Percentiles rank a stretch among this genome's conserved stretches.
Evolutionary conservation across 1,284 basidiomycete species (phyloP).

Genomic region (Marasmius sp.): DNA sequence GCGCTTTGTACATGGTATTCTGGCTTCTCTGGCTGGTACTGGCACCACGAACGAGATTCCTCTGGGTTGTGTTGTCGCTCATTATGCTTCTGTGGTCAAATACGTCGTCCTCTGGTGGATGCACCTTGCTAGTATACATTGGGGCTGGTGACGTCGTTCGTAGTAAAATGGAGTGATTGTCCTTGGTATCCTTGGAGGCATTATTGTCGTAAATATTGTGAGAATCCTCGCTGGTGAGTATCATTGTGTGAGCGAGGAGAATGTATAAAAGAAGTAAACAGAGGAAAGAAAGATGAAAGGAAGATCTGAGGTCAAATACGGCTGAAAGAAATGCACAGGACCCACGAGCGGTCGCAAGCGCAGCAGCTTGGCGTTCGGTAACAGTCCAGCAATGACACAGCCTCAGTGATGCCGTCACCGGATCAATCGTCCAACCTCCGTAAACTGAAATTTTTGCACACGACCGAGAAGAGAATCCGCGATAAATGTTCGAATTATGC

Average conservation of each 20-base stretch:
- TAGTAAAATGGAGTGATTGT: neutral
- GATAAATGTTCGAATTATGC: too few relatives aligned
- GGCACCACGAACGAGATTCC: slow-evolving; percentile 16
- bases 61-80: slow-evolving; percentile 13
- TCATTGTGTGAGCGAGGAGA: neutral
- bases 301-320: neutral
- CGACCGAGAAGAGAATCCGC: neutral
- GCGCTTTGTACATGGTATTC: neutral
- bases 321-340: neutral
- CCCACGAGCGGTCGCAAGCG: neutral
- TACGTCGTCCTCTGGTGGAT: slow-evolving; percentile 19
- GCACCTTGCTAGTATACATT: neutral
- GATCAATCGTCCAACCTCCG: neutral
- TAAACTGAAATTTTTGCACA: neutral
- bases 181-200: neutral
- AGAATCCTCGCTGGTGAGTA: neutral
- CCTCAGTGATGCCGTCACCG: neutral
- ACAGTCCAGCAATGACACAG: neutral
- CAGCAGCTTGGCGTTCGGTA: neutral
- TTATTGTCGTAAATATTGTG: neutral
- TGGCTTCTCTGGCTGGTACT: slow-evolving; percentile 5
- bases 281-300: neutral
- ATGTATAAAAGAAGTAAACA: neutral
- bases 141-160: neutral
- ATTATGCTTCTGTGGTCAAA: slow-evolving; percentile 19